These are phyloP conservation scores for Mycothermus thermophilus DNA, from an alignment of 495 filamentous ascomycete genomes.

Conservation along the genomic window DNA sequence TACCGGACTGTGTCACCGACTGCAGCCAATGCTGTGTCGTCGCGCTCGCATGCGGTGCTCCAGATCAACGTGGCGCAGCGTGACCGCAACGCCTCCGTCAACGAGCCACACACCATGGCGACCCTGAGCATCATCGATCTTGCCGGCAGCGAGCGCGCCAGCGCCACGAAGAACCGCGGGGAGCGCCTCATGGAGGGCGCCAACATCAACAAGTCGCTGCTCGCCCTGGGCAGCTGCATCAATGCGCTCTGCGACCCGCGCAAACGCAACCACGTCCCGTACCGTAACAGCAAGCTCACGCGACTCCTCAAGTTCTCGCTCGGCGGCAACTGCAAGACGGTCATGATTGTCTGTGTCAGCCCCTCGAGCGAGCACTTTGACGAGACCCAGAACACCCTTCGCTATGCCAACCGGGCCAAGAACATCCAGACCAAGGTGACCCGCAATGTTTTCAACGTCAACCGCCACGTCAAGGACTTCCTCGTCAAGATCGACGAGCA, in stretches of 20 bases:
- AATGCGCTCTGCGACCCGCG: constrained; percentile 93
- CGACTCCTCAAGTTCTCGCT: constrained; percentile 93
- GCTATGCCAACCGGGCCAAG: constrained; percentile 96
- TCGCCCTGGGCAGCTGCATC: constrained; percentile 94
- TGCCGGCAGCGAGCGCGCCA: constrained; percentile 90
- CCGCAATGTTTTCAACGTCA: constrained; percentile 96
- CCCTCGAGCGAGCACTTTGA: constrained; percentile 96
- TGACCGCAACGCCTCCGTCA: constrained; percentile 82
- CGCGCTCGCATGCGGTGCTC: constrained; percentile 93
- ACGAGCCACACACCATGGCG: constrained; percentile 94
- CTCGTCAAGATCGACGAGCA: constrained; percentile 96
- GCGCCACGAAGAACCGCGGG: constrained; percentile 91
- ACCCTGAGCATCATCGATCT: constrained; percentile 97
- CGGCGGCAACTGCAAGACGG: constrained; percentile 94
- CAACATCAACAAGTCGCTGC: constrained; percentile 97
- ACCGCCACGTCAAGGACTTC: constrained; percentile 97
- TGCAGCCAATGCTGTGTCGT: constrained; percentile 94
- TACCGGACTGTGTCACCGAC: constrained; percentile 93
- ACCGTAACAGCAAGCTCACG: constrained; percentile 95
- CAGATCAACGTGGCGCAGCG: constrained; percentile 94
- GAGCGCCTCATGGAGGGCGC: constrained; percentile 86
- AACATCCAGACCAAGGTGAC: constrained; percentile 99
- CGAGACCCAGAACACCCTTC: constrained; percentile 94
- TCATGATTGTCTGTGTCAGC: constrained; percentile 99
- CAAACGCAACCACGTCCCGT: constrained; percentile 89